Evolutionary conservation across 768 basidiomycete genomes (phyloP), one percentile per base, ranked within the genome.

Genomic region (Xanthoconium purpureum): DNA sequence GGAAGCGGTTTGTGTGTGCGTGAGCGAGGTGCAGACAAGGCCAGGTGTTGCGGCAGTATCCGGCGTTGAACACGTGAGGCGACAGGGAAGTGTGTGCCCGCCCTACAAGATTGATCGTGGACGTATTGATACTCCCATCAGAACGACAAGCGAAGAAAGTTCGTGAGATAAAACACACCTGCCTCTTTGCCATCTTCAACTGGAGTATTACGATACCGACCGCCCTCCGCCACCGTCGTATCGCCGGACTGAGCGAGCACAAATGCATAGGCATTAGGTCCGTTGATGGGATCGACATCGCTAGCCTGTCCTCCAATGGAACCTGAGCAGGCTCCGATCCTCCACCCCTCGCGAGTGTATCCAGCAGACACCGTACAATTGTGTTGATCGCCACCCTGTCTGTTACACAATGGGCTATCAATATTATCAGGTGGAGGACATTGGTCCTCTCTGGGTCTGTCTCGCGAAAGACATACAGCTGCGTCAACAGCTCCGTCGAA

Each of bases 81-180:
- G 77, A 43, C 78, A 72, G 1, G 83, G 82, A 6, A 85, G 71
- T 0, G 80, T 79, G 47, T 84, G 82, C 6, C 84, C 83, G 3
- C 84, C 84, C 82, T 84, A 62, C 4, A 47, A 54, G 17, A 40
- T 24, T 18, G 30, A 46, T 10, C 10, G 24, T 5, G 10, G 5
- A 9, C 37, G 20, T 2, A 33, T 51, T 29, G 50, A 46, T 4
- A 5, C n/a, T 9, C 15, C 33, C 33, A 12, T 12, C 33, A 8
- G 6, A 35, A 35, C 33, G 33, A 35, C 33, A 35, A 35, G 12
- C 3, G 33, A 35, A 12, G 33, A 35, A 35, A 3, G 33, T 35
- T 12, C 6, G 38, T 10, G n/a, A 35, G 32, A 37, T 3, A 17
- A 17, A 1, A 64, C 70, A 47, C 56, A 81, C 83, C 61, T 65